Conservation (phyloP, 495 filamentous ascomycete genomes). For the Aspergillus bridgeri region DNA sequence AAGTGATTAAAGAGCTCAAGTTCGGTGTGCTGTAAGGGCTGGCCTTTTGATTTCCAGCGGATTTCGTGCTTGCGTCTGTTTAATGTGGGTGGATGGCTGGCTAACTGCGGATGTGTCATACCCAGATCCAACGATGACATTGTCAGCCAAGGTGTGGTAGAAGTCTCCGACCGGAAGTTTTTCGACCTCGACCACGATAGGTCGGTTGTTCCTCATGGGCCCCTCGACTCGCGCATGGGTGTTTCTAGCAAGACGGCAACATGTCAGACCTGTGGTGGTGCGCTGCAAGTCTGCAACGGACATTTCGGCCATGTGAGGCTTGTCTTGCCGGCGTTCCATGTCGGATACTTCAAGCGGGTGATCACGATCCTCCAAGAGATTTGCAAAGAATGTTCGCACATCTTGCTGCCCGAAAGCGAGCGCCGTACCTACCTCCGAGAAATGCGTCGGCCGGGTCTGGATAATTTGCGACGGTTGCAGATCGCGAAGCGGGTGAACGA, state of each 20-base stretch:
- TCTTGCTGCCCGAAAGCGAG: constrained; percentile 75
- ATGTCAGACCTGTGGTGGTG: constrained; percentile 79
- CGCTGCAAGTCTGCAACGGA: constrained; percentile 78
- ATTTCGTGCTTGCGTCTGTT: constrained; percentile 4
- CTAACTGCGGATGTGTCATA: constrained; percentile 20
- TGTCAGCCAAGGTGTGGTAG: constrained; percentile 86
- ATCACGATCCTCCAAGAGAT: constrained; percentile 87
- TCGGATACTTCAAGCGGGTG: constrained; percentile 90
- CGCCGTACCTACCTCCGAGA: constrained; percentile 69
- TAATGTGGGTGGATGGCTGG: background rate
- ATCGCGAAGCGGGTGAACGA: constrained; percentile 85
- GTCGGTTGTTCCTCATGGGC: constrained; percentile 69
- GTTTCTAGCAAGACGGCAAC: constrained; percentile 71
- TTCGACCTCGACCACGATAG: constrained; percentile 79
- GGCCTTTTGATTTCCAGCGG: background rate
- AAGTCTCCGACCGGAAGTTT: constrained; percentile 85
- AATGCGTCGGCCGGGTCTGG: constrained; percentile 75
- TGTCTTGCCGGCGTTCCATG: constrained; percentile 87
- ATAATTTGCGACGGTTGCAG: constrained; percentile 73
- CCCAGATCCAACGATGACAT: constrained; percentile 84
- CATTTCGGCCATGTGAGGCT: constrained; percentile 93
- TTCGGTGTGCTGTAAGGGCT: constrained; percentile 80
- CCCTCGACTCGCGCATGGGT: constrained; percentile 82
- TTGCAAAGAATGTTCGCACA: constrained; percentile 71
- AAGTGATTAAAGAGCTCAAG: constrained; percentile 86